A percentile compares a stretch with the other conserved stretches of the same genome.
Conservation (phyloP, 805 yeast species). For the Nakazawaea holstii region DNA sequence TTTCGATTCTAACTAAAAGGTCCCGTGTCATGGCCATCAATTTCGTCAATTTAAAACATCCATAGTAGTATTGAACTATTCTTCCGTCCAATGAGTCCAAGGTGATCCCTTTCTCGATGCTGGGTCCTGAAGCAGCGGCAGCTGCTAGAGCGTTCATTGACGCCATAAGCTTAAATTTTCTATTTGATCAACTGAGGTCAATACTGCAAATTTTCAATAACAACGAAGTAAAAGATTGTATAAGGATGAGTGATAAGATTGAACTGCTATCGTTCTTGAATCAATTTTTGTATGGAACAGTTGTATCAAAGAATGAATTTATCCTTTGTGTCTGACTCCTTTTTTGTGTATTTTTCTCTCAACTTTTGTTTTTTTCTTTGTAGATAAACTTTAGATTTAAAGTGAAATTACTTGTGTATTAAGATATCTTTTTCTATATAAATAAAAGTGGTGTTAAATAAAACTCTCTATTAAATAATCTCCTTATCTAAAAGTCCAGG, state of each 20-base stretch:
- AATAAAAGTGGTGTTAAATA: not conserved
- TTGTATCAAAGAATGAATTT: too few relatives aligned
- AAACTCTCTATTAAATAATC: not conserved
- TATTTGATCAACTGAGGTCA: too few relatives aligned
- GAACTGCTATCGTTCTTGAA: too few relatives aligned
- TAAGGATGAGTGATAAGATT: too few relatives aligned
- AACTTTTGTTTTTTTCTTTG: too few relatives aligned
- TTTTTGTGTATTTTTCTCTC: too few relatives aligned
- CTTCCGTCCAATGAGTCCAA: slow-evolving; percentile 50
- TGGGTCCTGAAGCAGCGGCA: slow-evolving; percentile 28
- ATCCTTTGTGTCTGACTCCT: too few relatives aligned
- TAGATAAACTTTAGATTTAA: too few relatives aligned
- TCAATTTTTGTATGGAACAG: too few relatives aligned
- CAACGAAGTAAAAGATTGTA: too few relatives aligned
- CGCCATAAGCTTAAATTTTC: slow-evolving; percentile 2
- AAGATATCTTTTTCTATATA: not conserved
- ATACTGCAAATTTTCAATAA: too few relatives aligned
- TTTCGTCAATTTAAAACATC: slow-evolving; percentile 39
- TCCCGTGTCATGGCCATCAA: slow-evolving; percentile 28
- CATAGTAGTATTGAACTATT: slow-evolving; percentile 53
- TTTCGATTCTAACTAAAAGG: slow-evolving; percentile 15
- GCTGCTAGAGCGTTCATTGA: slow-evolving; percentile 25
- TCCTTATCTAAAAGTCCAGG: not conserved
- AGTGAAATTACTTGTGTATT: too few relatives aligned
- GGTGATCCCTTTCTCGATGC: slow-evolving; percentile 24